Evolutionary conservation across 805 yeast species (phyloP).

Genomic region (Cyberlindnera maritima): DNA sequence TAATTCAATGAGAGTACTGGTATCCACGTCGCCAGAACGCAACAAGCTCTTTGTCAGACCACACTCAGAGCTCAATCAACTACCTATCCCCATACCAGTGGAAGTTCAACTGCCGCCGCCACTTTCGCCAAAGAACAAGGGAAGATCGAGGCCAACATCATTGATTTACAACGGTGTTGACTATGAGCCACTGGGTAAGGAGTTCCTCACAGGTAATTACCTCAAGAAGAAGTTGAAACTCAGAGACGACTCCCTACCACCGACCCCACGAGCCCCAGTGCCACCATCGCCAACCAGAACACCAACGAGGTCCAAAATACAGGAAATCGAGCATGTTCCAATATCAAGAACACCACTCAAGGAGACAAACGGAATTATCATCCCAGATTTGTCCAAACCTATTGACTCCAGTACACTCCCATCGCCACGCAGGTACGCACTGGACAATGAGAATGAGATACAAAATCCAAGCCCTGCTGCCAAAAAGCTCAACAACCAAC

Average conservation of each 20-base stretch:
- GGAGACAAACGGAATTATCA: slow-evolving; percentile 3
- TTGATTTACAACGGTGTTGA: slow-evolving; percentile 37
- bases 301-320: background rate
- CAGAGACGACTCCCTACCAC: background rate
- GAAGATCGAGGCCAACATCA: slow-evolving; percentile 26
- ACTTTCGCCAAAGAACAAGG: slow-evolving; percentile 34
- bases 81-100: slow-evolving; percentile 35
- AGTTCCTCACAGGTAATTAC: slow-evolving; percentile 11
- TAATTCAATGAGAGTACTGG: slow-evolving; percentile 22
- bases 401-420: background rate
- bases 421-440: background rate
- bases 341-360: background rate
- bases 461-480: slow-evolving; percentile 28
- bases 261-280: background rate
- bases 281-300: slow-evolving; percentile 11
- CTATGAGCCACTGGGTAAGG: slow-evolving; percentile 29
- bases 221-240: slow-evolving; percentile 2
- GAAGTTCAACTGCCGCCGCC: slow-evolving; percentile 37
- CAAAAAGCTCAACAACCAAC: slow-evolving; percentile 20
- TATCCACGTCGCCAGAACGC: slow-evolving; percentile 21
- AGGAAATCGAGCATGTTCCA: background rate
- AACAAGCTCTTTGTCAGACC: slow-evolving; percentile 32
- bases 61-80: slow-evolving; percentile 34
- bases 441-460: slow-evolving; percentile 28
- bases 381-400: slow-evolving; percentile 7